Percentiles rank a stretch among this genome's conserved stretches.
phyloP scores from a whole-genome alignment of 176 grass and related monocot genomes.

The Pontederia crassipes region DNA sequence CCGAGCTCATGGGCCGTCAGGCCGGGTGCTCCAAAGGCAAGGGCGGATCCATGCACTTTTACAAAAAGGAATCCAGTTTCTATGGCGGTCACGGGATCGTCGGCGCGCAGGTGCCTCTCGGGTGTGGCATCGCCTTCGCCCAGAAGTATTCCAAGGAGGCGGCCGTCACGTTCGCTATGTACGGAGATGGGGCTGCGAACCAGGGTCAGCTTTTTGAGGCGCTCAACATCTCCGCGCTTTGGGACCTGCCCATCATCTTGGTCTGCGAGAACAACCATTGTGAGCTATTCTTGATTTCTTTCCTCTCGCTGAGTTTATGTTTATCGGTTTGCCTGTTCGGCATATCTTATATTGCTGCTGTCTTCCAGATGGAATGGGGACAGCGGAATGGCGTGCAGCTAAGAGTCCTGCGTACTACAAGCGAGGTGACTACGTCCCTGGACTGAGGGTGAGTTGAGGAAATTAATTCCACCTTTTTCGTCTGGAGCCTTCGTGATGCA shows the following conservation, averaged over 20 bases:
- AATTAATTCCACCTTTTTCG: background rate
- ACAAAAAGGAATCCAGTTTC: slow-evolving; percentile 80
- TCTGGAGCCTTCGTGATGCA: background rate
- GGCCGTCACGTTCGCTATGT: slow-evolving; percentile 60
- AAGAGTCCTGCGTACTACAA: slow-evolving; percentile 85
- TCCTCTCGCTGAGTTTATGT: background rate
- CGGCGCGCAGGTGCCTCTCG: slow-evolving; percentile 76
- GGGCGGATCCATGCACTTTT: slow-evolving; percentile 93
- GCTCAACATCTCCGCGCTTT: slow-evolving; percentile 88
- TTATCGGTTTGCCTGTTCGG: background rate
- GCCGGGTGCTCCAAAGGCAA: slow-evolving; percentile 63
- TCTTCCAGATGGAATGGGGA: slow-evolving; percentile 85
- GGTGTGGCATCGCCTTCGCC: slow-evolving; percentile 73
- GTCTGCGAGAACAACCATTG: slow-evolving; percentile 99
- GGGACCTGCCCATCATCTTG: slow-evolving; percentile 64
- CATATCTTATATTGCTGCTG: background rate
- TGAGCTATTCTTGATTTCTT: slow-evolving; percentile 14
- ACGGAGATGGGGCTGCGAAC: slow-evolving; percentile 76
- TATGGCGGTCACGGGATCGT: slow-evolving; percentile 85
- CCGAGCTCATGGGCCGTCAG: slow-evolving; percentile 81
- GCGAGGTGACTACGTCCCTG: slow-evolving; percentile 91
- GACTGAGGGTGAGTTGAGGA: slow-evolving; percentile 41
- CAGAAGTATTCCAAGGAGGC: slow-evolving; percentile 74
- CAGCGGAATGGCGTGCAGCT: slow-evolving; percentile 72
- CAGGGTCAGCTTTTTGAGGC: slow-evolving; percentile 98